Conservation (phyloP, 345 rosid species). For the Eucalyptus victrix region DNA sequence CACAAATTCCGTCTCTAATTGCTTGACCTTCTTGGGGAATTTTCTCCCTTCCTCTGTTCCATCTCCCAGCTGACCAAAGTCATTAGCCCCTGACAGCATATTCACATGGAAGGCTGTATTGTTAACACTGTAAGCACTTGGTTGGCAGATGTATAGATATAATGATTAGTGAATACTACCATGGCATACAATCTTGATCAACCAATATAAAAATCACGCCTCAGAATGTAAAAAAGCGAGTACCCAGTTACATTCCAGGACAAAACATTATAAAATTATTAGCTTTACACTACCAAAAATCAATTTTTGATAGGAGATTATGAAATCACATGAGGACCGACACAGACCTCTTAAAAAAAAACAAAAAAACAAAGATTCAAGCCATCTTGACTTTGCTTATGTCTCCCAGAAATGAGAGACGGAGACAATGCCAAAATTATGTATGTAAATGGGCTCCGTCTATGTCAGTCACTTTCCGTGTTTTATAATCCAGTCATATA, state of each 20-base stretch:
- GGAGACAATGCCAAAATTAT: not conserved
- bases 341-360: not conserved
- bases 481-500: not conserved
- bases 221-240: not conserved
- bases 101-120: not conserved
- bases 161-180: not conserved
- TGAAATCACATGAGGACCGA: not conserved
- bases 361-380: not conserved
- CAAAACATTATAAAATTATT: not conserved
- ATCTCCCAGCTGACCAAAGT: slow-evolving; percentile 97
- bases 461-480: not conserved
- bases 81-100: slow-evolving; percentile 58
- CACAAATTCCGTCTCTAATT: slow-evolving; percentile 73
- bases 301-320: not conserved
- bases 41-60: slow-evolving; percentile 84
- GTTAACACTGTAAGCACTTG: not conserved
- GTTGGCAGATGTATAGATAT: not conserved
- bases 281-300: not conserved
- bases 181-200: not conserved
- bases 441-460: not conserved
- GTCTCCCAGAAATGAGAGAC: not conserved
- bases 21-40: slow-evolving; percentile 70
- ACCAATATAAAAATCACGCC: not conserved
- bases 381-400: not conserved
- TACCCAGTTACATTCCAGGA: not conserved